Evolutionary conservation across 495 filamentous ascomycete species (phyloP).

Genomic region (Platismatia glauca): DNA sequence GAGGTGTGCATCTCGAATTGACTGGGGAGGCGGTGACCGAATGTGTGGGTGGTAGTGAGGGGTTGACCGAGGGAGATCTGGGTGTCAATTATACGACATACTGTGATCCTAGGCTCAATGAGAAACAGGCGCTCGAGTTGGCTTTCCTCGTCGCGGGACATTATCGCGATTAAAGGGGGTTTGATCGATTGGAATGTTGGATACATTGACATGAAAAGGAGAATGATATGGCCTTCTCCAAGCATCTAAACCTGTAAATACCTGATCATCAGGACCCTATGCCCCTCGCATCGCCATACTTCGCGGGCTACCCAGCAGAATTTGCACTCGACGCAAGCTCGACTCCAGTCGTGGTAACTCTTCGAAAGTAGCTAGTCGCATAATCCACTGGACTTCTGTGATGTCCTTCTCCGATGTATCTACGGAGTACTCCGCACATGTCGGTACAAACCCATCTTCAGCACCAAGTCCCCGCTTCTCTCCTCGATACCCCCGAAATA

Average conservation of each 20-base stretch:
- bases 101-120: conserved; percentile 91
- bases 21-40: conserved; percentile 96
- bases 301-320: too few relatives aligned
- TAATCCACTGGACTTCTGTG: too few relatives aligned
- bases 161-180: conserved; percentile 41
- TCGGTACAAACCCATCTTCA: too few relatives aligned
- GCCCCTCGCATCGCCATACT: not conserved
- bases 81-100: conserved; percentile 84
- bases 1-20: conserved; percentile 89
- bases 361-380: too few relatives aligned
- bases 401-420: too few relatives aligned
- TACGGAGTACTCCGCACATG: too few relatives aligned
- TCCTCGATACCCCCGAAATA: too few relatives aligned
- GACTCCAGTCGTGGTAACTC: too few relatives aligned
- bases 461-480: too few relatives aligned
- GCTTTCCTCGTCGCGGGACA: conserved; percentile 89
- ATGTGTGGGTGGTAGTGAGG: conserved; percentile 85
- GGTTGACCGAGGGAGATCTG: conserved; percentile 77
- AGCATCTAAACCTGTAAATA: not conserved
- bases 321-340: too few relatives aligned
- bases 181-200: not conserved
- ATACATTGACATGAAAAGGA: not conserved
- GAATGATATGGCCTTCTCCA: too few relatives aligned
- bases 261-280: not conserved
- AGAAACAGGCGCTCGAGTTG: conserved; percentile 93